A percentile compares a stretch with the other conserved stretches of the same genome.
Conservation (phyloP, 352 stramenopile species). For the Blastocystis sp. region DNA sequence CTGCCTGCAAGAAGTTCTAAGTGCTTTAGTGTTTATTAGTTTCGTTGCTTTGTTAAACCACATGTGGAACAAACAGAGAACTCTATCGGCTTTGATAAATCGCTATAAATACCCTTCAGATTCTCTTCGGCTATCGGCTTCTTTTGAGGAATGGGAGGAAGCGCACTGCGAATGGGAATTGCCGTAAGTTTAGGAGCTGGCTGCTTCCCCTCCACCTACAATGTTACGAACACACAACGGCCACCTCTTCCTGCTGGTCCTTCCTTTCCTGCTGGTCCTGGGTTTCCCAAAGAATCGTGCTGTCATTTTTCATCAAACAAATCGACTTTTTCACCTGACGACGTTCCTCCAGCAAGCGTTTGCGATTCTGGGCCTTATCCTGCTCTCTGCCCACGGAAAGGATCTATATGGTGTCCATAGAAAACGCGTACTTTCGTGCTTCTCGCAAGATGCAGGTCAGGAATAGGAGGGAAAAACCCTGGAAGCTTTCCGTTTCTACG, state of each 20-base stretch:
- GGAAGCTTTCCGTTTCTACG: background rate
- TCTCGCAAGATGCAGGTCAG: background rate
- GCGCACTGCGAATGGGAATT: background rate
- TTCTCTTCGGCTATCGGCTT: background rate
- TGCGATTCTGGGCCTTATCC: background rate
- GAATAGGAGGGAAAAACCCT: background rate
- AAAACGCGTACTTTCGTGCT: background rate
- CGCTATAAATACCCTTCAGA: background rate
- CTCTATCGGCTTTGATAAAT: background rate
- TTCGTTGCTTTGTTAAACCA: too few species aligned
- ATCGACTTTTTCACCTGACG: constrained; percentile 47
- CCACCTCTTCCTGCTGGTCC: background rate
- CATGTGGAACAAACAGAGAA: constrained; percentile 10
- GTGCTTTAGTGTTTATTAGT: too few species aligned
- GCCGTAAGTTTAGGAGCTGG: background rate
- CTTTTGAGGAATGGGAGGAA: background rate
- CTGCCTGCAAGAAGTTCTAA: too few species aligned
- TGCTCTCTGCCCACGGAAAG: background rate
- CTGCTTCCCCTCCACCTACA: background rate
- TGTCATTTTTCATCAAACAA: background rate
- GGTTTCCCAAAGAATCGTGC: background rate
- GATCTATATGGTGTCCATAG: background rate
- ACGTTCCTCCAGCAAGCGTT: constrained; percentile 36
- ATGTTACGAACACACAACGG: background rate
- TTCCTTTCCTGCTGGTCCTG: constrained; percentile 5